Evolutionary conservation across 495 filamentous ascomycete genomes (phyloP).

Genomic region (Trypethelium eluteriae): DNA sequence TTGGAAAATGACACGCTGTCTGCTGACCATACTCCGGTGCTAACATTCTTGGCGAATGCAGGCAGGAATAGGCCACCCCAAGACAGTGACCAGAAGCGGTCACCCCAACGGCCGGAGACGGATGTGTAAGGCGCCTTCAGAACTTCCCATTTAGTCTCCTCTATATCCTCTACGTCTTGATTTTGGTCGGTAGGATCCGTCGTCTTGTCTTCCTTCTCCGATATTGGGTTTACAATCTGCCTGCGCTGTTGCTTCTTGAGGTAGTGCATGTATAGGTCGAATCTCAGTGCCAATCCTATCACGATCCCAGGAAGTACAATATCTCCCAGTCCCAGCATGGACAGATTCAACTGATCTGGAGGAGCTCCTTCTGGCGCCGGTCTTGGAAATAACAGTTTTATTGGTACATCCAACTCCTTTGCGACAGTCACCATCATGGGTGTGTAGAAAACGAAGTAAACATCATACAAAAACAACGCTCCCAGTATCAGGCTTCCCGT

Average conservation of each 20-base stretch:
- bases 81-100: slow-evolving; percentile 67
- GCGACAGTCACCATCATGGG: slow-evolving; percentile 96
- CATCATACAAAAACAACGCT: slow-evolving; percentile 87
- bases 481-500: slow-evolving; percentile 71
- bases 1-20: slow-evolving; percentile 56
- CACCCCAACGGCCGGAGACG: slow-evolving; percentile 68
- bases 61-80: background rate
- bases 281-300: slow-evolving; percentile 77
- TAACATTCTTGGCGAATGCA: slow-evolving; percentile 25
- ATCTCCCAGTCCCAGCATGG: slow-evolving; percentile 90
- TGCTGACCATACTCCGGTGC: slow-evolving; percentile 21
- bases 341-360: slow-evolving; percentile 41
- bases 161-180: background rate
- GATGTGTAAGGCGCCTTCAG: slow-evolving; percentile 52
- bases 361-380: slow-evolving; percentile 41
- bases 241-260: slow-evolving; percentile 45
- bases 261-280: slow-evolving; percentile 82
- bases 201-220: background rate
- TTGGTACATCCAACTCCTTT: slow-evolving; percentile 80
- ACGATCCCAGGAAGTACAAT: slow-evolving; percentile 92
- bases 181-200: background rate
- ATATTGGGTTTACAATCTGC: background rate
- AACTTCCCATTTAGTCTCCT: slow-evolving; percentile 12
- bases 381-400: slow-evolving; percentile 82
- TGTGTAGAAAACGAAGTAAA: slow-evolving; percentile 96